Evolutionary conservation across 169 alveolate genomes (phyloP).

Genomic region (Eimeria tenella): DNA sequence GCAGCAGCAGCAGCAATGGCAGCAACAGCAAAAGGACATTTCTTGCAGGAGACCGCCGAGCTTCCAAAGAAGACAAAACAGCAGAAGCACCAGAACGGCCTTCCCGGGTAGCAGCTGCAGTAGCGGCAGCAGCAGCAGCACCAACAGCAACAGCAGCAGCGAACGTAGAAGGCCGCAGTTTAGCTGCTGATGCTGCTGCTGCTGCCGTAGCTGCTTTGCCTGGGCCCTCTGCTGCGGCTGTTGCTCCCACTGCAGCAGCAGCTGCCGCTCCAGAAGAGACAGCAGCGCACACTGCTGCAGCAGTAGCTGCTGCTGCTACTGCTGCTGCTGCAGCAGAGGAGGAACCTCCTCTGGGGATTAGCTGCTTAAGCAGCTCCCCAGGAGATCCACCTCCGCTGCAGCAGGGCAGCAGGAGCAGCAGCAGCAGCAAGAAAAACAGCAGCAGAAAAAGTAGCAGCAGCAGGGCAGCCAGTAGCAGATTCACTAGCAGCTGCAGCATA

Average conservation of each 20-base stretch:
- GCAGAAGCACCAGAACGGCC: background rate
- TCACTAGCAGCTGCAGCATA: background rate
- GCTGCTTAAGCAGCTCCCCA: background rate
- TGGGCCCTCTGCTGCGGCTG: too few species aligned
- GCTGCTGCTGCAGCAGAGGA: too few species aligned
- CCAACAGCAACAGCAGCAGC: background rate
- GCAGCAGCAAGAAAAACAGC: background rate
- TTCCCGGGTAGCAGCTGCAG: background rate
- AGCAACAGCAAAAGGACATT: background rate
- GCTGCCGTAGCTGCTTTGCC: too few species aligned
- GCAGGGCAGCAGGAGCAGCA: background rate
- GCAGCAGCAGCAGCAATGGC: too few species aligned
- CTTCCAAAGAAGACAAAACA: background rate
- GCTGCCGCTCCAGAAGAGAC: too few species aligned
- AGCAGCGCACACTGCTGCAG: too few species aligned
- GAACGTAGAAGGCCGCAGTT: too few species aligned
- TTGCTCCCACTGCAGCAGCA: too few species aligned
- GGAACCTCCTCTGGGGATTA: background rate
- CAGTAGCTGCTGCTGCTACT: too few species aligned
- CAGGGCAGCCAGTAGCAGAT: background rate
- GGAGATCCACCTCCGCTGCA: background rate
- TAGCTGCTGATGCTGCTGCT: too few species aligned
- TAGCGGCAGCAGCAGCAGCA: background rate
- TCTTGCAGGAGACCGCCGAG: background rate
- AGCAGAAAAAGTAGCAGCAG: background rate